These are phyloP conservation scores for Phaeodactylum tricornutum DNA, from an alignment of 108 stramenopile species.

Conservation along the genomic window DNA sequence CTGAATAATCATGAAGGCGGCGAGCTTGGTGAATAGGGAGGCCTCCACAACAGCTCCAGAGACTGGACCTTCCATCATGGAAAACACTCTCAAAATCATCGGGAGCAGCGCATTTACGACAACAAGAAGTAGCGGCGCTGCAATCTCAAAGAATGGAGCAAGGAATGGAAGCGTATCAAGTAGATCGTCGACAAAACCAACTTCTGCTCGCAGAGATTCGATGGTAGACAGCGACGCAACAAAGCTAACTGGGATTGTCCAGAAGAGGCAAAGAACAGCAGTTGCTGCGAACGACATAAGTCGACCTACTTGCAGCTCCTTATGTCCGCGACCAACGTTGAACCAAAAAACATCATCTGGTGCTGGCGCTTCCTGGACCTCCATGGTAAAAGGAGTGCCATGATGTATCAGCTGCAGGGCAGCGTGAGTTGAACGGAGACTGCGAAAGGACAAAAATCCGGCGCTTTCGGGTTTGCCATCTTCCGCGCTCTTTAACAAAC, in stretches of 20 bases:
- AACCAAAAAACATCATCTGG: conserved; percentile 25
- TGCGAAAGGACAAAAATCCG: conserved; percentile 18
- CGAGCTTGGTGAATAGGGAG: conserved; percentile 47
- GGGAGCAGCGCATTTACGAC: conserved; percentile 24
- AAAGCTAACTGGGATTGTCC: conserved; percentile 41
- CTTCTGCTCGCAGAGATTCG: conserved; percentile 11
- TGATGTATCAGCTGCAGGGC: conserved; percentile 25
- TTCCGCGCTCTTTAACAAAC: neutral
- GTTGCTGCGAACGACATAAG: conserved; percentile 21
- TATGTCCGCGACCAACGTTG: conserved; percentile 23
- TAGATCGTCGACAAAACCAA: conserved; percentile 18
- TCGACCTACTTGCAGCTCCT: conserved; percentile 19
- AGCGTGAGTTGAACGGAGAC: conserved; percentile 12
- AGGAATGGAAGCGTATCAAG: conserved; percentile 19
- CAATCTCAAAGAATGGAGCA: conserved; percentile 11
- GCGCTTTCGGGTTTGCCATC: conserved; percentile 7
- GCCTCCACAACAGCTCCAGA: conserved; percentile 24
- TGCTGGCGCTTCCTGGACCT: conserved; percentile 15
- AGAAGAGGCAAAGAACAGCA: conserved; percentile 21
- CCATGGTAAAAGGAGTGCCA: conserved; percentile 17
- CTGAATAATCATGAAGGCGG: conserved; percentile 46
- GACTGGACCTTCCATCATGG: conserved; percentile 29
- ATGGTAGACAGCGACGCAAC: conserved; percentile 26
- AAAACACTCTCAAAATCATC: conserved; percentile 11
- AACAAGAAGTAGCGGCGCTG: conserved; percentile 31